Evolutionary conservation across 169 alveolate genomes (phyloP).

Genomic region (Eimeria necatrix): DNA sequence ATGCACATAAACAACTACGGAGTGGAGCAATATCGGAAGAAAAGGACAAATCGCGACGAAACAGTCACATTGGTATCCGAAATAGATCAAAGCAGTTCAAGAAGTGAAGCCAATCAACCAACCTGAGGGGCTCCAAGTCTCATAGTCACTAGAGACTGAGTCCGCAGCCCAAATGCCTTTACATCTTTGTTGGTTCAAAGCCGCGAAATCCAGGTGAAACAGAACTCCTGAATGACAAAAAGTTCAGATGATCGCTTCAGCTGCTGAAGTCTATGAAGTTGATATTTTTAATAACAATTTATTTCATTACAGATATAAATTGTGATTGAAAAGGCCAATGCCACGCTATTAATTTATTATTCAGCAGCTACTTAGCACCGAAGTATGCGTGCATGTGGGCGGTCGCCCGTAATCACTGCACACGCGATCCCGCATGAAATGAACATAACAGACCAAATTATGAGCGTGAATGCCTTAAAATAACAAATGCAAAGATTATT

Average conservation of each 20-base stretch:
- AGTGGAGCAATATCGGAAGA: not conserved
- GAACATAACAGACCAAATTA: too few relatives aligned
- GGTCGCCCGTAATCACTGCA: too few relatives aligned
- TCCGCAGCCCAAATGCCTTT: constrained; percentile 97
- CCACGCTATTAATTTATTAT: too few relatives aligned
- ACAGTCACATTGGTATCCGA: not conserved
- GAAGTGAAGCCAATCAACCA: not conserved
- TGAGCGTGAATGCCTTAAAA: not conserved
- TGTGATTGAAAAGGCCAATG: too few relatives aligned
- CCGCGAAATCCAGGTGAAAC: constrained; percentile 96
- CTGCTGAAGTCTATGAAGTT: too few relatives aligned
- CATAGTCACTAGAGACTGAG: constrained; percentile 96
- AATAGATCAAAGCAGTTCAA: not conserved
- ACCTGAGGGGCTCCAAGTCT: constrained; percentile 94
- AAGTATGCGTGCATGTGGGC: too few relatives aligned
- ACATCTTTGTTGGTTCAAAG: constrained; percentile 97
- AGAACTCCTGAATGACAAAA: constrained; percentile 91
- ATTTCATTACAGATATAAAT: not conserved
- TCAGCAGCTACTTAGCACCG: too few relatives aligned
- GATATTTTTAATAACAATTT: too few relatives aligned
- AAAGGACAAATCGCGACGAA: not conserved
- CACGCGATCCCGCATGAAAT: too few relatives aligned
- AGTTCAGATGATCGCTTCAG: too few relatives aligned
- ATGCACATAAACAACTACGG: not conserved
- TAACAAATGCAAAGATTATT: not conserved